Conservation (phyloP, 805 yeast species). For the Suhomyces sp. region DNA sequence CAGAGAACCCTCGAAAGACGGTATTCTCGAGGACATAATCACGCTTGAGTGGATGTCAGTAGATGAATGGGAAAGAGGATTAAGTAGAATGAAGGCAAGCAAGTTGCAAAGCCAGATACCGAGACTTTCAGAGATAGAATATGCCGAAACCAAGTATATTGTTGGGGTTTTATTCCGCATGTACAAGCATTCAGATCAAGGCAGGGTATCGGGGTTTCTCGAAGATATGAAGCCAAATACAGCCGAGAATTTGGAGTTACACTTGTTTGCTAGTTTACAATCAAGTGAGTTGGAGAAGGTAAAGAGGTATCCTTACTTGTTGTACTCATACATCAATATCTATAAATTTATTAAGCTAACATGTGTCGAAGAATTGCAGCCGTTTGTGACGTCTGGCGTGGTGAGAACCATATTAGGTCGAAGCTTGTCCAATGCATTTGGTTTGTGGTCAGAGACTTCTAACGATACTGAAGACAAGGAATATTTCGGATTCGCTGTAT, state of each 20-base stretch:
- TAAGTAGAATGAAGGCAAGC: slow-evolving; percentile 31
- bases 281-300: slow-evolving; percentile 51
- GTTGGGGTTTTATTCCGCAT: slow-evolving; percentile 35
- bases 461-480: slow-evolving; percentile 45
- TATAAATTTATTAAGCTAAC: slow-evolving; percentile 46
- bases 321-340: slow-evolving; percentile 45
- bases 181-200: slow-evolving; percentile 11
- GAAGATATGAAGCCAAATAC: background rate
- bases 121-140: slow-evolving; percentile 50
- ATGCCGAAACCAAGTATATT: slow-evolving; percentile 49
- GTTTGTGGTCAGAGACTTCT: slow-evolving; percentile 53
- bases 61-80: slow-evolving; percentile 33
- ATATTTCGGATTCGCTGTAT: slow-evolving; percentile 58
- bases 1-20: slow-evolving; percentile 14
- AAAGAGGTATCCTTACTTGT: slow-evolving; percentile 43
- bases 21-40: slow-evolving; percentile 13
- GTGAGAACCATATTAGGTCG: slow-evolving; percentile 52
- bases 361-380: slow-evolving; percentile 33
- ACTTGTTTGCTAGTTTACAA: slow-evolving; percentile 43
- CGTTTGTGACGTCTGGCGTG: slow-evolving; percentile 32
- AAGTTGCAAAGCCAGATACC: slow-evolving; percentile 38
- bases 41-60: slow-evolving; percentile 37
- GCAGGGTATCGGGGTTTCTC: background rate
- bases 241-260: slow-evolving; percentile 17
- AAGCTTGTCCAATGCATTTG: slow-evolving; percentile 67